These are phyloP conservation scores for Cladosporium sp. DNA, from an alignment of 2,329 filamentous ascomycete species.

Conservation along the genomic window DNA sequence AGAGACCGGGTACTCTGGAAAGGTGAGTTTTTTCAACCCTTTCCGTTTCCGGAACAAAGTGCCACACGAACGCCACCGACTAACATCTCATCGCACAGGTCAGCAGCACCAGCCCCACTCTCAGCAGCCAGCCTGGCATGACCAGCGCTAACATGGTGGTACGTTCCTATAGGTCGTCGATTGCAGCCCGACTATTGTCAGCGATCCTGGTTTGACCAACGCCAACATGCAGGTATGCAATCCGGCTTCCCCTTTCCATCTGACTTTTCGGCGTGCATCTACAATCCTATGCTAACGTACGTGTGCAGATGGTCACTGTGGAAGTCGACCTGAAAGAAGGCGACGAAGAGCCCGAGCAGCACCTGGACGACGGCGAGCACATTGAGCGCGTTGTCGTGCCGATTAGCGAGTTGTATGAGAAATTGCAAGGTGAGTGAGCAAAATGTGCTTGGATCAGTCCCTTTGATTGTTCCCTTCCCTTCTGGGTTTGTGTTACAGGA, in stretches of 20 bases:
- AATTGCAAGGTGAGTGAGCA: constrained; percentile 42
- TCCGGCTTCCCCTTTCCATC: constrained; percentile 1
- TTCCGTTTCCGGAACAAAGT: not conserved
- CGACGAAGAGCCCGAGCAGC: constrained; percentile 53
- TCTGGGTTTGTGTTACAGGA: not conserved
- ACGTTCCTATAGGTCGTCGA: constrained; percentile 30
- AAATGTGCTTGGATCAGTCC: no score
- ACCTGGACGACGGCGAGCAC: constrained; percentile 58
- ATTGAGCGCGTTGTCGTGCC: constrained; percentile 59
- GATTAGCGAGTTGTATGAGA: constrained; percentile 52
- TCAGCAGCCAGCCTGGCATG: constrained; percentile 57
- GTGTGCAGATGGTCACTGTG: constrained; percentile 49
- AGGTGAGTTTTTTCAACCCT: constrained; percentile 27
- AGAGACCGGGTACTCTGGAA: constrained; percentile 60
- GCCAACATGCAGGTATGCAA: constrained; percentile 53
- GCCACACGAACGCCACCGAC: constrained; percentile 18
- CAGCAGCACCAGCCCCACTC: constrained; percentile 51
- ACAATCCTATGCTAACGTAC: not conserved
- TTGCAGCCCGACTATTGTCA: constrained; percentile 64
- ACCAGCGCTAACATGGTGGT: constrained; percentile 30
- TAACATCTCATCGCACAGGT: not conserved
- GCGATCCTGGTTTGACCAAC: constrained; percentile 58
- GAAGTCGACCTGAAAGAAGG: constrained; percentile 51
- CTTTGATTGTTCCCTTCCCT: not conserved
- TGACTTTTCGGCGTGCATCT: not conserved